Evolutionary conservation across 148 eudicot genomes (phyloP).

Genomic region (Chenopodium quinoa): DNA sequence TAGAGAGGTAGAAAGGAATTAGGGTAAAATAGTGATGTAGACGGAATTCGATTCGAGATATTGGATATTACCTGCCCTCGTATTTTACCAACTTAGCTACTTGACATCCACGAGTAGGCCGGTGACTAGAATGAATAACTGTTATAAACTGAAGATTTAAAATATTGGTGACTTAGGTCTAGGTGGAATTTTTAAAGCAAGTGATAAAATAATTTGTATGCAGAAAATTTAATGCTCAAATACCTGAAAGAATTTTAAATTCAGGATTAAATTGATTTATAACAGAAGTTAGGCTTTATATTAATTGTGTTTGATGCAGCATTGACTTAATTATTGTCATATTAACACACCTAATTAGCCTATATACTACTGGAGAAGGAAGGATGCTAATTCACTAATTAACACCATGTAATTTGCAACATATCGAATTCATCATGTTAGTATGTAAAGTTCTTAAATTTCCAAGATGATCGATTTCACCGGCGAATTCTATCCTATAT

Average conservation of each 20-base stretch:
- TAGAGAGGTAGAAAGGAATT: no score
- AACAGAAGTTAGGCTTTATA: not conserved
- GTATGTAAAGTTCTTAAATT: not conserved
- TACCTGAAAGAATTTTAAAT: not conserved
- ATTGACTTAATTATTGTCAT: not conserved
- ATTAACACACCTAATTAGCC: not conserved
- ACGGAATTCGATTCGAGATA: no score
- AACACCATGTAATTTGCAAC: not conserved
- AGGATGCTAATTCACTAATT: not conserved
- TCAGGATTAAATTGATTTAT: not conserved
- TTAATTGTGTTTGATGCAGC: not conserved
- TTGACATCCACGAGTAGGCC: no score
- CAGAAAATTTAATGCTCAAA: not conserved
- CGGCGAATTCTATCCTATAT: not conserved
- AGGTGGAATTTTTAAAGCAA: no score
- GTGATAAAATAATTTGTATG: not conserved
- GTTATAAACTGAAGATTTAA: no score
- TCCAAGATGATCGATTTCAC: not conserved
- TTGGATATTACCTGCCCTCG: no score
- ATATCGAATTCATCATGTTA: not conserved
- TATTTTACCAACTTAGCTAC: no score
- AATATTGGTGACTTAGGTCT: no score
- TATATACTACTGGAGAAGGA: not conserved
- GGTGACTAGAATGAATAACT: no score
- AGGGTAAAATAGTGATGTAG: no score